Evolutionary conservation across 106 monocot genomes (phyloP).

Genomic region (Apostasia shenzhenica): DNA sequence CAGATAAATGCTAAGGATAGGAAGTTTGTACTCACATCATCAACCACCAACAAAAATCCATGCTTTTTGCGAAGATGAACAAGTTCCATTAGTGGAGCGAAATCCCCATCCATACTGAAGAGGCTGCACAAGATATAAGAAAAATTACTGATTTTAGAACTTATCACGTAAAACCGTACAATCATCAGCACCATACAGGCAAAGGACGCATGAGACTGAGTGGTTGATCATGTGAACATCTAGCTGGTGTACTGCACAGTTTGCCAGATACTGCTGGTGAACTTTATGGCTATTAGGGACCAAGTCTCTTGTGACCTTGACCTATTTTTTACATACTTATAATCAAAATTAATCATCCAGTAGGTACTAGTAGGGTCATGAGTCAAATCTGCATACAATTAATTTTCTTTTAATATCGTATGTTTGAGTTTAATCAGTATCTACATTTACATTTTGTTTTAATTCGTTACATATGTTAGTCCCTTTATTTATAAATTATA

Average conservation of each 20-base stretch:
- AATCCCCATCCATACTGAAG: slow-evolving; percentile 99
- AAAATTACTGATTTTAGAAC: not conserved
- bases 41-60: slow-evolving; percentile 76
- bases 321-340: too few relatives aligned
- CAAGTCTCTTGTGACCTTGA: not conserved
- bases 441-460: too few relatives aligned
- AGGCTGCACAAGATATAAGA: slow-evolving; percentile 41
- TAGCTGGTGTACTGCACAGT: too few relatives aligned
- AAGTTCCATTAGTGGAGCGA: slow-evolving; percentile 69
- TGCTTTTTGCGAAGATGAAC: slow-evolving; percentile 60
- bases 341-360: too few relatives aligned
- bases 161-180: not conserved
- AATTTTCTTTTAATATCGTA: too few relatives aligned
- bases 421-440: too few relatives aligned
- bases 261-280: too few relatives aligned
- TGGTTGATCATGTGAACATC: too few relatives aligned
- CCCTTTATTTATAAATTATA: too few relatives aligned
- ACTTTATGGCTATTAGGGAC: not conserved
- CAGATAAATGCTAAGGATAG: not conserved
- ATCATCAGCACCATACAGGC: not conserved
- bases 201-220: not conserved
- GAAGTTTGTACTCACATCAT: slow-evolving; percentile 59
- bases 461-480: too few relatives aligned
- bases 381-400: too few relatives aligned
- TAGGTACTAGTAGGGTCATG: too few relatives aligned